Conservation (phyloP, 768 basidiomycete species). For the Lanmaoa rubissima region DNA sequence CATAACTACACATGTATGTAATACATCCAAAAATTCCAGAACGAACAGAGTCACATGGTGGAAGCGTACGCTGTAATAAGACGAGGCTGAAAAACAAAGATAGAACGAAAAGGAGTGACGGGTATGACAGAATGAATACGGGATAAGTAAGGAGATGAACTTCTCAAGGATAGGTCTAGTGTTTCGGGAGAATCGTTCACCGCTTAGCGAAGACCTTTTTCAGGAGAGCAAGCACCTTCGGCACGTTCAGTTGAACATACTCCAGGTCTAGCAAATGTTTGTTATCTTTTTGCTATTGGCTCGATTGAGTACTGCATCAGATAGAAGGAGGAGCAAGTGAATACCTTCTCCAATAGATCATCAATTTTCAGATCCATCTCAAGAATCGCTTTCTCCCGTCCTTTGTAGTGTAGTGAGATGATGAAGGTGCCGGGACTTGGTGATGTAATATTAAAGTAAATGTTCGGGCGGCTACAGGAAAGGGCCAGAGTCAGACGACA, state of each 20-base stretch:
- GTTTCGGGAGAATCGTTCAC: slow-evolving; percentile 38
- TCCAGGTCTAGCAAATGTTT: slow-evolving; percentile 95
- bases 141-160: slow-evolving; percentile 31
- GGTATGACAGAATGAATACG: slow-evolving; percentile 36
- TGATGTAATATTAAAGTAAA: slow-evolving; percentile 98
- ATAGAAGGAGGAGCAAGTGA: slow-evolving; percentile 18
- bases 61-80: slow-evolving; percentile 20
- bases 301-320: slow-evolving; percentile 13
- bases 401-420: slow-evolving; percentile 98
- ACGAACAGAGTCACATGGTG: slow-evolving; percentile 27
- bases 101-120: slow-evolving; percentile 20
- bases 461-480: slow-evolving; percentile 79
- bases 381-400: slow-evolving; percentile 96
- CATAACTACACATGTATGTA: slow-evolving; percentile 36
- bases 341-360: slow-evolving; percentile 93
- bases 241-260: slow-evolving; percentile 96
- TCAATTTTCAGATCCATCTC: slow-evolving; percentile 99
- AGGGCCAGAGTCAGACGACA: neutral
- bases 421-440: slow-evolving; percentile 98
- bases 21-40: slow-evolving; percentile 35
- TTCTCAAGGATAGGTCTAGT: slow-evolving; percentile 17
- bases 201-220: slow-evolving; percentile 94
- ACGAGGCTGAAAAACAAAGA: slow-evolving; percentile 7
- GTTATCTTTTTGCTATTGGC: slow-evolving; percentile 93
- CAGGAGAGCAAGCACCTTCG: slow-evolving; percentile 86